These are phyloP conservation scores for Mariannaea sp. DNA, from an alignment of 2,329 filamentous ascomycete genomes.

Conservation along the genomic window DNA sequence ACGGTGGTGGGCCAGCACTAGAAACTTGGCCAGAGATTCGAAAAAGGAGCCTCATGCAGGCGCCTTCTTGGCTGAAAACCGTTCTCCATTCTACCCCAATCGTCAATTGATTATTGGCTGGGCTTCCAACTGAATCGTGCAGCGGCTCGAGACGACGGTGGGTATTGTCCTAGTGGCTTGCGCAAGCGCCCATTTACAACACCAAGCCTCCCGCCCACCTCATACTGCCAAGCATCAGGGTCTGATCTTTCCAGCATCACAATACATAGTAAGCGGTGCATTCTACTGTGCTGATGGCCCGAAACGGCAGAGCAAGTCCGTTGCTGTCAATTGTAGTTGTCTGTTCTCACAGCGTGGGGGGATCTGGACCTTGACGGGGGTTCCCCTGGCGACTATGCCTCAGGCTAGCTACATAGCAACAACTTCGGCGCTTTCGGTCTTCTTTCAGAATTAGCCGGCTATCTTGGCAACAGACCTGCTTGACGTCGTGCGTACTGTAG, in stretches of 20 bases:
- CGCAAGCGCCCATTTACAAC: neutral
- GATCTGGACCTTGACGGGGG: neutral
- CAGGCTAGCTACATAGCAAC: too few species aligned
- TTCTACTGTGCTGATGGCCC: too few species aligned
- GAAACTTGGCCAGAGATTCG: neutral
- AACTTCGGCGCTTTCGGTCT: too few species aligned
- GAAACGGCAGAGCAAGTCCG: slow-evolving; percentile 8
- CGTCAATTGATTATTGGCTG: neutral
- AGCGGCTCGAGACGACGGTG: neutral
- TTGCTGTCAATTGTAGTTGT: neutral
- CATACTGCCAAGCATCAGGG: too few species aligned
- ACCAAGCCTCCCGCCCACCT: neutral
- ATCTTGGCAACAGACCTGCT: too few species aligned
- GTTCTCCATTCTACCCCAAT: neutral
- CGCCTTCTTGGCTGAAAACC: neutral
- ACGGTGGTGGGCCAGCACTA: neutral
- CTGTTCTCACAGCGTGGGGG: neutral
- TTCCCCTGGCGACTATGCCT: too few species aligned
- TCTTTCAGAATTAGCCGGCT: too few species aligned
- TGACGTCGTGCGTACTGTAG: too few species aligned
- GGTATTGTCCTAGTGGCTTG: neutral
- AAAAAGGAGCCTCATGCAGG: neutral
- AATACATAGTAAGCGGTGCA: too few species aligned
- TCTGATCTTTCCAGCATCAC: too few species aligned
- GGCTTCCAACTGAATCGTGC: neutral